A percentile compares a stretch with the other conserved stretches of the same genome.
These are phyloP conservation scores for Boletellus deceptivus DNA, from an alignment of 1,284 basidiomycete genomes.

Conservation along the genomic window DNA sequence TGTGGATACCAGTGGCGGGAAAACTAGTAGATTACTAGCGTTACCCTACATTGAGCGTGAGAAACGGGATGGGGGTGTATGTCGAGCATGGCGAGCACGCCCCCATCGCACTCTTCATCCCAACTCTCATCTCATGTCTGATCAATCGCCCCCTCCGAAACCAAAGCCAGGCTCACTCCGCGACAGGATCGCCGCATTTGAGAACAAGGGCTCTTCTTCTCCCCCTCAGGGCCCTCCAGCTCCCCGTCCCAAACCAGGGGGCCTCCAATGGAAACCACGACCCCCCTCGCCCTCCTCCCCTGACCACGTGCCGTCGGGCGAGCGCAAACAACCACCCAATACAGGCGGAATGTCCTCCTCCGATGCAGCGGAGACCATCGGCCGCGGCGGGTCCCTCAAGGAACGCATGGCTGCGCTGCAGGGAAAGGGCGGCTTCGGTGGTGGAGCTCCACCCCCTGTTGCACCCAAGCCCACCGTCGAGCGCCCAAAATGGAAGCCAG, in stretches of 20 bases:
- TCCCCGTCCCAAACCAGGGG: constrained; percentile 68
- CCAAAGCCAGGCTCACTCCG: constrained; percentile 72
- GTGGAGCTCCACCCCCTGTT: constrained; percentile 37
- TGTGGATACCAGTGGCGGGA: constrained; percentile 65
- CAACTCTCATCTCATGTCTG: constrained; percentile 41
- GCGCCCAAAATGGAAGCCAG: constrained; percentile 82
- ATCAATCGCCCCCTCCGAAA: constrained; percentile 44
- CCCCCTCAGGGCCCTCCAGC: constrained; percentile 35
- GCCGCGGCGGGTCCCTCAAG: constrained; percentile 64
- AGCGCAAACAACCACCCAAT: constrained; percentile 27
- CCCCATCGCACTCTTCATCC: constrained; percentile 6
- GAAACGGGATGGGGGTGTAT: constrained; percentile 13
- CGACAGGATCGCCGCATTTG: constrained; percentile 82
- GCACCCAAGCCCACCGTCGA: constrained; percentile 62
- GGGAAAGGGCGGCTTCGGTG: constrained; percentile 74
- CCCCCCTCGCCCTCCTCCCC: constrained; percentile 54
- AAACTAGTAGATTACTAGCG: constrained; percentile 36
- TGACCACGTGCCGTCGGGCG: constrained; percentile 17
- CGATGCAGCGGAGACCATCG: constrained; percentile 83
- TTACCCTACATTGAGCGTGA: constrained; percentile 14
- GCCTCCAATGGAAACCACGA: constrained; percentile 68
- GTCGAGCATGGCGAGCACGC: constrained; percentile 19
- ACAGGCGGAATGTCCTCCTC: constrained; percentile 67
- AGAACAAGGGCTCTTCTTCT: constrained; percentile 46
- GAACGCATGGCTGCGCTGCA: constrained; percentile 92